Base-by-base conservation (phyloP, 2,329 filamentous ascomycete genomes). In the Paracoccidioides lutzii region DNA sequence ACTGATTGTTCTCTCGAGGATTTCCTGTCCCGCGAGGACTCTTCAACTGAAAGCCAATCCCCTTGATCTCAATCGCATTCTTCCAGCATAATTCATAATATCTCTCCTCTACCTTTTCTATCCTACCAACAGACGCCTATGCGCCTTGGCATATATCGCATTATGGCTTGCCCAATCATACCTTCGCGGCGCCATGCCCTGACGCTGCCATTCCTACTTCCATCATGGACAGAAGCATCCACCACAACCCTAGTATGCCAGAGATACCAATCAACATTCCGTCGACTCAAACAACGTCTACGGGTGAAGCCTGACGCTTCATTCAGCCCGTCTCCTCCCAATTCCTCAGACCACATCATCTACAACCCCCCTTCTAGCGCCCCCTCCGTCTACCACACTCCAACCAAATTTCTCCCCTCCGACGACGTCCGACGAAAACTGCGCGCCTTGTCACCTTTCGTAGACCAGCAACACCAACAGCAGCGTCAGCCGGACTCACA, bases 291-390 rank as follows among this genome's bases (percentile, higher is more conserved):
- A 62, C 73, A 77, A 62, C 70, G 71, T 32, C 71, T 79, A 53
- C 75, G 76, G 45, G 69, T 78, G 53, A 77, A 75, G 61, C 76
- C 77, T n/a, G 76, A 78, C 65, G 69, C 72, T 10, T 76, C 75
- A n/a, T 78, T 78, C 61, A 69, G 69, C 14, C 63, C 67, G 12
- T 60, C 63, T 8, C 67, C 73, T 5, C 63, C 63, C 22, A 67
- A 71, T 58, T 59, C 63, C 22, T 70, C 71, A 58, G 76, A 80
- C 57, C 76, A 80, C 63, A 81, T 83, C 65, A 76, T 85, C 66
- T 81, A 81, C 75, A 85, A 85, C 62, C 83, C 83, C 40, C 83
- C 83, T 0, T 81, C 81, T 5, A 79, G 80, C 33, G 77, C 79
- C 5, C 82, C 83, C 6, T 81, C 76, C 58, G 77, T 81, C 30